Conservation (phyloP, 768 basidiomycete species). For the Sporobolomyces pararoseus region DNA sequence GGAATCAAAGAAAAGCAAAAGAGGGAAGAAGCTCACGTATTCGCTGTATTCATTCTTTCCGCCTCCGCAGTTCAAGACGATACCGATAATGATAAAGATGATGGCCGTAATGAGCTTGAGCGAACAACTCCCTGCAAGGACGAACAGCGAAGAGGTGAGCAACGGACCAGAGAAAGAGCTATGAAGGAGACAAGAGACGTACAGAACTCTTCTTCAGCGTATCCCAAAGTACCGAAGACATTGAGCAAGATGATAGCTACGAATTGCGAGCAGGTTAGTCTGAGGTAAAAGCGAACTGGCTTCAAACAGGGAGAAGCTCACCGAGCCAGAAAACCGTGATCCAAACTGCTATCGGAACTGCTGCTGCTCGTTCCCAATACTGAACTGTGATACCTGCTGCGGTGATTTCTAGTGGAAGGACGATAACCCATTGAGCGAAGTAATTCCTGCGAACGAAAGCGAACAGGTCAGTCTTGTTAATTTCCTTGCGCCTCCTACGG, state of each 20-base stretch:
- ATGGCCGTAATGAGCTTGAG: slow-evolving; percentile 76
- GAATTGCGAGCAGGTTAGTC: background rate
- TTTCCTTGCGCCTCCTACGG: background rate
- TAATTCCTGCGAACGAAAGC: slow-evolving; percentile 62
- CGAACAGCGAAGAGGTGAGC: background rate
- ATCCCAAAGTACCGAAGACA: slow-evolving; percentile 51
- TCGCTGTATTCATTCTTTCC: slow-evolving; percentile 51
- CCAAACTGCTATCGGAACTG: slow-evolving; percentile 11
- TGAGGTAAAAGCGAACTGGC: background rate
- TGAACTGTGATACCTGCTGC: slow-evolving; percentile 68
- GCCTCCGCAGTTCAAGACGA: slow-evolving; percentile 73
- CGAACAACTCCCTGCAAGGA: slow-evolving; percentile 77
- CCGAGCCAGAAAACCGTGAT: slow-evolving; percentile 21
- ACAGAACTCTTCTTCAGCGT: slow-evolving; percentile 66
- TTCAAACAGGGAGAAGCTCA: background rate
- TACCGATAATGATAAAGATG: slow-evolving; percentile 71
- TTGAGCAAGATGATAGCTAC: slow-evolving; percentile 55
- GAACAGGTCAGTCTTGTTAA: background rate
- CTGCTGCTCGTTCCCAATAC: slow-evolving; percentile 18
- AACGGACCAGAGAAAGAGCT: too few relatives aligned
- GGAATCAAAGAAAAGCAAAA: background rate
- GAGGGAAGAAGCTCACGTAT: slow-evolving; percentile 48
- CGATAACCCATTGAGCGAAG: slow-evolving; percentile 69
- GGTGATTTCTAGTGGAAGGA: slow-evolving; percentile 77
- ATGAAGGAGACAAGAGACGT: too few relatives aligned